A percentile compares a stretch with the other conserved stretches of the same genome.
Conservation (phyloP, 768 basidiomycete species). For the Termitomyces sp. region DNA sequence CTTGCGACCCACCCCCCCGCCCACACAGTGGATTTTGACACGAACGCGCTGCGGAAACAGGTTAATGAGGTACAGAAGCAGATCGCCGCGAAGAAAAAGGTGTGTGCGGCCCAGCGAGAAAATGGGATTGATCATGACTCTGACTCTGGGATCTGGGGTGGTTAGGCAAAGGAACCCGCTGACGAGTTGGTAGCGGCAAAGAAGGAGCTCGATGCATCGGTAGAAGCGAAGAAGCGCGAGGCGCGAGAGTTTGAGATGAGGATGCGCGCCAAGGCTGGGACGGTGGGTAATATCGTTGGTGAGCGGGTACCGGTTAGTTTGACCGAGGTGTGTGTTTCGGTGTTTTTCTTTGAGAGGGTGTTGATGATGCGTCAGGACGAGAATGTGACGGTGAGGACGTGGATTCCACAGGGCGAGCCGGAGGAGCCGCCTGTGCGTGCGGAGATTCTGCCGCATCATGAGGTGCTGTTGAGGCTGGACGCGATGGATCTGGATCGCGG, state of each 20-base stretch:
- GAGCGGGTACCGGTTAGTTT: slow-evolving; percentile 77
- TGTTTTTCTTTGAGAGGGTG: no score
- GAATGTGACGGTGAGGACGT: slow-evolving; percentile 74
- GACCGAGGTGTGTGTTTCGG: slow-evolving; percentile 88
- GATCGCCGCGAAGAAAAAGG: slow-evolving; percentile 93
- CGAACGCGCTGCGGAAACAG: slow-evolving; percentile 70
- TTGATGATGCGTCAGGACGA: slow-evolving; percentile 71
- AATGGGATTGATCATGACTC: no score
- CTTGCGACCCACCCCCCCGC: no score
- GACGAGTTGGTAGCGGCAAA: slow-evolving; percentile 84
- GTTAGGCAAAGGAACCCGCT: slow-evolving; percentile 90
- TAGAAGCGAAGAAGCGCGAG: slow-evolving; percentile 70
- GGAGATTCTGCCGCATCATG: slow-evolving; percentile 94
- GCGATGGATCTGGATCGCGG: slow-evolving; percentile 97
- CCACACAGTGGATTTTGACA: slow-evolving; percentile 79
- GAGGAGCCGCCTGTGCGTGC: slow-evolving; percentile 65
- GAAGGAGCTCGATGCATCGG: slow-evolving; percentile 77
- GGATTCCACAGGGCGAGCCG: slow-evolving; percentile 77
- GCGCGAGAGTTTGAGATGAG: slow-evolving; percentile 67
- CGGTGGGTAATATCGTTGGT: slow-evolving; percentile 91
- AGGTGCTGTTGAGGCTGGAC: slow-evolving; percentile 88
- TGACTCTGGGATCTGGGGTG: no score
- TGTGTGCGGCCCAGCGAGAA: no score
- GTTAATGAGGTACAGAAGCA: slow-evolving; percentile 92
- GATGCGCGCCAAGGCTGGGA: slow-evolving; percentile 77